Evolutionary conservation across 352 stramenopile genomes (phyloP).

Genomic region (Globisporangium lucens): DNA sequence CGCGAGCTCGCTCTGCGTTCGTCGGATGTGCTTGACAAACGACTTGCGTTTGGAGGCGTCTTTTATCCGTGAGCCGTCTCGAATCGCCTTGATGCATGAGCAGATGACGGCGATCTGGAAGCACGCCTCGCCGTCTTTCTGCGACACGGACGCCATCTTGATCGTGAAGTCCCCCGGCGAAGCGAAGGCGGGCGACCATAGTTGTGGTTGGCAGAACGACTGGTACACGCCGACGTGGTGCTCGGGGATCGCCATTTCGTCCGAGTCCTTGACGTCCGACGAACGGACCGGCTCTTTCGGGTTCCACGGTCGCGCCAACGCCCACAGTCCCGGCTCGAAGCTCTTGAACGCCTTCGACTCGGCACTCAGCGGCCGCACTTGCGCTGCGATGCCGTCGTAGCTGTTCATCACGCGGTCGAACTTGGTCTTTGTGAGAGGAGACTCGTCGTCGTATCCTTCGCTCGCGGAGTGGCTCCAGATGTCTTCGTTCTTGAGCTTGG

Average conservation of each 20-base stretch:
- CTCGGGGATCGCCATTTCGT: constrained; percentile 71
- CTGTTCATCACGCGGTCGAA: constrained; percentile 24
- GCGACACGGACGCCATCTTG: constrained; percentile 47
- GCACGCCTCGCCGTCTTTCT: constrained; percentile 37
- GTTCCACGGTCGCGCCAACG: constrained; percentile 17
- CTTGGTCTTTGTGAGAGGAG: background rate
- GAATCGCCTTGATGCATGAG: constrained; percentile 47
- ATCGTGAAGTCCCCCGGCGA: constrained; percentile 76
- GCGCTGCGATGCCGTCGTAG: constrained; percentile 34
- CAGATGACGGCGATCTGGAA: constrained; percentile 62
- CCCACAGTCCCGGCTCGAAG: constrained; percentile 20
- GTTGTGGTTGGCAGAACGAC: constrained; percentile 56
- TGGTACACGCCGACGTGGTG: constrained; percentile 63
- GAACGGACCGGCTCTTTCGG: background rate
- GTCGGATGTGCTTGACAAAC: constrained; percentile 58
- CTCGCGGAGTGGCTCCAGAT: constrained; percentile 22
- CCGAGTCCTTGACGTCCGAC: constrained; percentile 14
- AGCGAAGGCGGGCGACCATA: constrained; percentile 73
- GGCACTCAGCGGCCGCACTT: constrained; percentile 15
- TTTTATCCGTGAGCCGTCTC: constrained; percentile 36
- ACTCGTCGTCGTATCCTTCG: constrained; percentile 17
- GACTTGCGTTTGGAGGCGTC: constrained; percentile 54
- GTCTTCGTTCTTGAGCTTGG: constrained; percentile 16
- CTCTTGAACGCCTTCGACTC: constrained; percentile 4
- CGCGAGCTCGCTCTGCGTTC: constrained; percentile 48